Conservation (phyloP, 768 basidiomycete genomes). For the Infundibulicybe gibba region DNA sequence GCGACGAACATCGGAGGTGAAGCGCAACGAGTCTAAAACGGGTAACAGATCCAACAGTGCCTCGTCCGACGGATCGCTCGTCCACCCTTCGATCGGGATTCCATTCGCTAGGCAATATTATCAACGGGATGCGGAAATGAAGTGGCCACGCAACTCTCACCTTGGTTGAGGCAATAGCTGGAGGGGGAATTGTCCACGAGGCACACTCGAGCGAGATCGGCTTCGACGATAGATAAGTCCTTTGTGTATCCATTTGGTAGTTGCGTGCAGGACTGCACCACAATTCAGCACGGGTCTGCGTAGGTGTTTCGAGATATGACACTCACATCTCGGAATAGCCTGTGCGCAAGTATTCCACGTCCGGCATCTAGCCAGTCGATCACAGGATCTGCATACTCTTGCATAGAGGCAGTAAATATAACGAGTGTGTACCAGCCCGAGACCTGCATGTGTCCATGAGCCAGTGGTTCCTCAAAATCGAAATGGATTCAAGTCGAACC, state of each 20-base stretch:
- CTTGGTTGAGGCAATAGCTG: constrained; percentile 90
- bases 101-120: constrained; percentile 73
- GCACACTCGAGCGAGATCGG: constrained; percentile 90
- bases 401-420: constrained; percentile 98
- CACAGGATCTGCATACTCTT: constrained; percentile 98
- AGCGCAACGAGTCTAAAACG: constrained; percentile 92
- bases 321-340: constrained; percentile 89
- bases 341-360: constrained; percentile 82
- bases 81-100: constrained; percentile 99
- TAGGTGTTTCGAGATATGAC: constrained; percentile 4
- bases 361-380: constrained; percentile 99
- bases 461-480: constrained; percentile 2
- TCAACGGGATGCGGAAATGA: neutral
- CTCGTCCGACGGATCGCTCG: constrained; percentile 94
- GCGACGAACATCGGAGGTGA: constrained; percentile 92
- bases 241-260: constrained; percentile 95
- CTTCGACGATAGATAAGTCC: constrained; percentile 82
- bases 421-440: constrained; percentile 98
- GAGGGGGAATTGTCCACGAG: constrained; percentile 95
- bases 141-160: constrained; percentile 38
- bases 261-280: constrained; percentile 80
- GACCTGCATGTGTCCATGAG: constrained; percentile 53
- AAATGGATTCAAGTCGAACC: constrained; percentile 36
- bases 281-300: constrained; percentile 5
- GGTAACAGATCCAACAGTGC: constrained; percentile 94